Conservation (phyloP, 306 rosid genomes). For the Ziziphus jujuba region DNA sequence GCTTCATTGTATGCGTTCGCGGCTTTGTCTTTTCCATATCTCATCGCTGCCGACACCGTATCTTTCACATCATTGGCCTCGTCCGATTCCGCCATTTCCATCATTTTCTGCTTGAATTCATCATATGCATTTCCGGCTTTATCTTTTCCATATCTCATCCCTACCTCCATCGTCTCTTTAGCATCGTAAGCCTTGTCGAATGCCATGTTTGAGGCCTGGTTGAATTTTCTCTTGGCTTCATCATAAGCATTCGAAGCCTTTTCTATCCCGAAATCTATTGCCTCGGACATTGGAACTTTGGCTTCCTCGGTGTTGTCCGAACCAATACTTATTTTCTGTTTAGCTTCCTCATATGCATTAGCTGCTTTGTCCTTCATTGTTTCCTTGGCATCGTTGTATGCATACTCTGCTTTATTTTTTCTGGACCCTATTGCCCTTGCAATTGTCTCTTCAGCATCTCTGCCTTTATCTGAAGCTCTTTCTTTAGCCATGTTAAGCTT, state of each 20-base stretch:
- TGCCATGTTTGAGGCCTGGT: conserved; percentile 10
- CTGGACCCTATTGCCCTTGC: too few relatives aligned
- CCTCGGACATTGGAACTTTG: conserved; percentile 10
- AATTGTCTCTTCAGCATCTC: too few relatives aligned
- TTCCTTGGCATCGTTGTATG: background rate
- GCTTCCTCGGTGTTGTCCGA: conserved; percentile 14
- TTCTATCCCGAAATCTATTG: conserved; percentile 21
- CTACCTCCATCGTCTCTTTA: conserved; percentile 14
- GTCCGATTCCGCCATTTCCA: conserved; percentile 3
- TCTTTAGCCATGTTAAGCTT: conserved; percentile 11
- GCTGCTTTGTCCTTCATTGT: background rate
- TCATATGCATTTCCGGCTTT: conserved; percentile 18
- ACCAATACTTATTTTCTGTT: conserved; percentile 9
- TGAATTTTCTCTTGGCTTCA: conserved; percentile 12
- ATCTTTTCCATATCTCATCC: conserved; percentile 20
- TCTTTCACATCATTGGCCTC: conserved; percentile 29
- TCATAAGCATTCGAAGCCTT: conserved; percentile 15
- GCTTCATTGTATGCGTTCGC: conserved; percentile 40
- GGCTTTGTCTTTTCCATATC: background rate
- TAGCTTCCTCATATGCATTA: conserved; percentile 19
- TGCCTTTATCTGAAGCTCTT: too few relatives aligned
- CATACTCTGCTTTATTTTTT: too few relatives aligned
- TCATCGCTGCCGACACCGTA: background rate
- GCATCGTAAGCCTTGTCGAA: conserved; percentile 25
- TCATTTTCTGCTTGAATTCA: conserved; percentile 13